These are phyloP conservation scores for Lepidium africanum DNA, from an alignment of 345 rosid species.

Conservation along the genomic window DNA sequence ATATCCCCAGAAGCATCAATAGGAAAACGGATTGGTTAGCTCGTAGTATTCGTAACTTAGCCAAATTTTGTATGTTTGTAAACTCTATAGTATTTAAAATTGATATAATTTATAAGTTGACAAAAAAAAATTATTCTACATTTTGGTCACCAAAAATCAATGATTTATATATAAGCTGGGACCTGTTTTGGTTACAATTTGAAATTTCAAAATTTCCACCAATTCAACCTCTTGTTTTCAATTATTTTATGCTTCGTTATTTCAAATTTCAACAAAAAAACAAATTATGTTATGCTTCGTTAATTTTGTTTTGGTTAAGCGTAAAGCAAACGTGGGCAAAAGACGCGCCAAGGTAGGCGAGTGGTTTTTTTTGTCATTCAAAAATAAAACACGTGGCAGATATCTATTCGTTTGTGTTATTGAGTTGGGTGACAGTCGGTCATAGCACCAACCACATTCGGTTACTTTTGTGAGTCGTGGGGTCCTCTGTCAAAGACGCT, in stretches of 20 bases:
- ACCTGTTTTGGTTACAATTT: neutral
- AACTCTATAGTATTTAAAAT: too few species aligned
- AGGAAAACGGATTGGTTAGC: too few species aligned
- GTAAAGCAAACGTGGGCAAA: neutral
- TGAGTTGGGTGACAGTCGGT: conserved; percentile 19
- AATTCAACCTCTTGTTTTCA: neutral
- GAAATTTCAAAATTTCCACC: neutral
- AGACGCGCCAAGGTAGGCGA: conserved; percentile 5
- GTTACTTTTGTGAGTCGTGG: conserved; percentile 26
- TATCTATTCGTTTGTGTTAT: neutral
- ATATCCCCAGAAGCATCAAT: too few species aligned
- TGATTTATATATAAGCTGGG: neutral
- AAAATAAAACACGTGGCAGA: neutral
- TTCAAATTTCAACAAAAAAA: too few species aligned
- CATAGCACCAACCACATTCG: conserved; percentile 6
- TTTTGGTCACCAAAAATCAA: neutral
- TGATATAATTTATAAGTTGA: too few species aligned
- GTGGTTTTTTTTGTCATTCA: neutral
- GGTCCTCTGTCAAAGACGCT: conserved; percentile 37
- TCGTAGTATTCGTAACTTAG: too few species aligned
- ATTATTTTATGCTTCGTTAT: too few species aligned
- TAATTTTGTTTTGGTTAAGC: neutral
- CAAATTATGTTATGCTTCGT: too few species aligned
- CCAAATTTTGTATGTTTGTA: too few species aligned
- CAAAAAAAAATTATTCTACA: too few species aligned